Percentiles rank a stretch among this genome's conserved stretches.
phyloP scores from a whole-genome alignment of 208 protist genomes.

The Acanthamoeba triangularis region DNA sequence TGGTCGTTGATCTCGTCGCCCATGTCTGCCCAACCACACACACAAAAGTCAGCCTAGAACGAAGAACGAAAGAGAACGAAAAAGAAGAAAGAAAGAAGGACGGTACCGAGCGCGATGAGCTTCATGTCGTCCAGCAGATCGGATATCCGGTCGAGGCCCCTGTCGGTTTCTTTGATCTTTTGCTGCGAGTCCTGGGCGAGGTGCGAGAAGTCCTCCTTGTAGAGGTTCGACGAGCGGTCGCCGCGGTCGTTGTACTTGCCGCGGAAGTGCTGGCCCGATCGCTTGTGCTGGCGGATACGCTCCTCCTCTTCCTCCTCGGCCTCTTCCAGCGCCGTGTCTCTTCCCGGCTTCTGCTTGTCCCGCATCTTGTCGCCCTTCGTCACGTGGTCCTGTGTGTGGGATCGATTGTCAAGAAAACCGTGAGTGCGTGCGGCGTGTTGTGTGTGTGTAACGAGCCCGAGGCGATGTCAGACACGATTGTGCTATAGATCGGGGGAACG shows the following conservation, averaged over 20 bases:
- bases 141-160: not conserved
- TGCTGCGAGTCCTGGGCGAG: not conserved
- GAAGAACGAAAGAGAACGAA: not conserved
- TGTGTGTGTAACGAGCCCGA: not conserved
- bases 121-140: conserved; percentile 48
- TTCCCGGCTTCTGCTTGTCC: not conserved
- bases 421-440: not conserved
- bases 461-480: too few relatives aligned
- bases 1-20: not conserved
- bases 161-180: conserved; percentile 63
- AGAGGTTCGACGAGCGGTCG: not conserved
- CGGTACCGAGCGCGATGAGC: not conserved
- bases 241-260: not conserved
- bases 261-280: not conserved
- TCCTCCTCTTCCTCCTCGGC: not conserved
- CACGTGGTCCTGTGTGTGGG: not conserved
- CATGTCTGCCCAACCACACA: not conserved
- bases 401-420: not conserved
- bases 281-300: not conserved
- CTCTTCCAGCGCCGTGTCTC: not conserved
- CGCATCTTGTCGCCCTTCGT: conserved; percentile 42
- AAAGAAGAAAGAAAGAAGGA: too few relatives aligned
- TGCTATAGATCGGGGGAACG: not conserved
- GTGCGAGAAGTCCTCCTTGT: conserved; percentile 33
- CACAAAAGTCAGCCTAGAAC: too few relatives aligned